Evolutionary conservation across 2,329 filamentous ascomycete species (phyloP).

Genomic region (Cordyceps tenuipes): DNA sequence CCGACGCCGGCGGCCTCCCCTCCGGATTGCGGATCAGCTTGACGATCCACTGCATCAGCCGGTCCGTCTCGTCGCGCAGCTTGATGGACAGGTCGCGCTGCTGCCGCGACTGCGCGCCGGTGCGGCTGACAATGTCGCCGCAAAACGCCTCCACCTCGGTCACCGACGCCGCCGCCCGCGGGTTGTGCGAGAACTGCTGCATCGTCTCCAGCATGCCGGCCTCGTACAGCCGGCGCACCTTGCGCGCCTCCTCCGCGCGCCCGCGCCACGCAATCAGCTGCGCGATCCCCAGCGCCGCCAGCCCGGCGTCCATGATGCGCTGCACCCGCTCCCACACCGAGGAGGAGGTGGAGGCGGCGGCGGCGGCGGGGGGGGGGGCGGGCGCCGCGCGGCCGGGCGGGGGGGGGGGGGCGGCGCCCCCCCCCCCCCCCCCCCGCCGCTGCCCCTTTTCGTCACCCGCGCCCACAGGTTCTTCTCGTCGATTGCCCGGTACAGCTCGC

Average conservation of each 20-base stretch:
- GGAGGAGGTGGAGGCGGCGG: too few relatives aligned
- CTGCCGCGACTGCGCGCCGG: conserved; percentile 38
- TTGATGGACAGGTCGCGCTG: conserved; percentile 44
- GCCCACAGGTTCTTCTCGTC: conserved; percentile 61
- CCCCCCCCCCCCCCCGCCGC: not conserved
- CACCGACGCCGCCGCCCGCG: conserved; percentile 29
- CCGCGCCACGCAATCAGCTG: conserved; percentile 21
- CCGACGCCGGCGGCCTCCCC: not conserved
- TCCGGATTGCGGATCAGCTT: conserved; percentile 23
- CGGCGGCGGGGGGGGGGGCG: too few relatives aligned
- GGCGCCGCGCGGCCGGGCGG: not conserved
- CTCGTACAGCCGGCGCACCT: conserved; percentile 35
- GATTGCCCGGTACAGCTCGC: conserved; percentile 61
- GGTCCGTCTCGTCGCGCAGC: conserved; percentile 43
- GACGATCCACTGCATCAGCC: conserved; percentile 34
- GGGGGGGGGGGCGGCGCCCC: too few relatives aligned
- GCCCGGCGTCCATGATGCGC: conserved; percentile 29
- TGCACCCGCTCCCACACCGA: conserved; percentile 26
- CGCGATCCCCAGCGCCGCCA: not conserved
- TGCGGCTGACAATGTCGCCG: conserved; percentile 45
- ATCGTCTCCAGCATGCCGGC: conserved; percentile 32
- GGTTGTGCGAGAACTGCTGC: conserved; percentile 37
- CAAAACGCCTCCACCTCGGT: conserved; percentile 47
- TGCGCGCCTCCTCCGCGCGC: conserved; percentile 29
- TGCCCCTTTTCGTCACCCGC: conserved; percentile 4